Evolutionary conservation across 2,329 filamentous ascomycete species (phyloP), one percentile per base, ranked within the genome.

Genomic region (Phaeosphaeriaceae sp.): DNA sequence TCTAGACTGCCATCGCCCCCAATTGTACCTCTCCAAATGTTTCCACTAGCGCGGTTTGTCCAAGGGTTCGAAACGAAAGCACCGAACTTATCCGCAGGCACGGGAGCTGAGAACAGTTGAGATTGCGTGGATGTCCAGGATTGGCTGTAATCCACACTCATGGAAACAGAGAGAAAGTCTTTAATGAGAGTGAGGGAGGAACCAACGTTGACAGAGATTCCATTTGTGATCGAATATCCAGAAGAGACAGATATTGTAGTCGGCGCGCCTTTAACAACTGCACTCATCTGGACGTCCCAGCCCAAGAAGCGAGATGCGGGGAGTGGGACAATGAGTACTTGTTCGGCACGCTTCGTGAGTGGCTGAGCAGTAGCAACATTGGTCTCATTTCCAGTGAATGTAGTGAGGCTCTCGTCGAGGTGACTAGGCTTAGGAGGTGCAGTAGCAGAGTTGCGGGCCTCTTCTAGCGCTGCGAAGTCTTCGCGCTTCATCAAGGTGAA

Each of bases 271-370:
- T 64, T 62, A 12, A 72, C 56, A 8, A 76, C 67, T 16, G 65
- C 61, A 12, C 74, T 76, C 58, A 75, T 73, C 38, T 58, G 59
- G 1, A 73, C 60, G 46, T 77, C 74, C 74, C 74, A 76, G 57
- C 73, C 73, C 17, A 72, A 58, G 56, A 76, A 77, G 28, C 57
- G 60, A 3, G 40, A 33, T 16, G 52, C 42, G 20, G 58, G 48
- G 32, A 60, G 54, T 38, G 60, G 61, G 6, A 66, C 42, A 20
- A 68, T 57, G 49, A 70, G 20, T 32, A 21, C 39, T 6, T 29
- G 52, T 26, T 8, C 23, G 23, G 7, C 23, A 6, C 66, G 63
- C 50, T 67, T 67, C 8, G 47, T n/a, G 17, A 57, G 26, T 5
- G 17, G 41, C 8, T 7, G 9, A 17, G 36, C 6, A 17, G 36